Evolutionary conservation across 176 grass and related monocot species (phyloP), one percentile per base, ranked within the genome.

Genomic region (Avena insularis): DNA sequence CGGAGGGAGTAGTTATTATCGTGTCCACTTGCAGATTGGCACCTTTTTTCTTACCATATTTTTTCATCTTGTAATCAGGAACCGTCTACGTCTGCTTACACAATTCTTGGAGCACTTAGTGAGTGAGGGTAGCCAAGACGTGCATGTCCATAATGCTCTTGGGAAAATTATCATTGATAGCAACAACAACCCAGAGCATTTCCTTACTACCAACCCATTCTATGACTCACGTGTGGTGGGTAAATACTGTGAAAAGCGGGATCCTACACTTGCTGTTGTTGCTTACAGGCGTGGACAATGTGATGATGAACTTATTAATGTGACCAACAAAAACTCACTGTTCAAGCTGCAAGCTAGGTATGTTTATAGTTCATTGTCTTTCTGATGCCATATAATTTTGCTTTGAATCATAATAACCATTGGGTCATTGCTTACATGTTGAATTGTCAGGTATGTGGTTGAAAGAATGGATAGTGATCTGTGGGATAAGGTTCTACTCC

Each of bases 121-220:
- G 62, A 98, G 92, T 5, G 96, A 96, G 79, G 96, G 96, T 49
- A 98, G 96, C 86, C 93, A 96, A 90, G 96, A 98, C 36, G 96
- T 96, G 82, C 93, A 98, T 92, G 96, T 98, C 77, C 93, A 98
- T 61, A 98, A 96, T 88, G 96, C 96, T 83, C 84, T 96, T 74
- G 96, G 96, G 73, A 98, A 94, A 86, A 98, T 98, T 73, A 98
- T 96, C 76, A 94, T 98, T 4, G 96, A 98, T 78, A 98, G 92
- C 93, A 95, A 94, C 65, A 98, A 98, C 31, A 96, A 98, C 36
- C 96, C 96, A 14, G 96, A 98, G 84, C 96, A 96, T 86, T 98
- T 98, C 70, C 91, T 98, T 68, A 98, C 92, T n/a, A 98, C 93
- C 47, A 98, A 98, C 55, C 96, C 96, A 21, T 98, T 96, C 83